Base-by-base conservation (phyloP, 2,329 filamentous ascomycete species). In the Hymenotorrendiella dingleyae region DNA sequence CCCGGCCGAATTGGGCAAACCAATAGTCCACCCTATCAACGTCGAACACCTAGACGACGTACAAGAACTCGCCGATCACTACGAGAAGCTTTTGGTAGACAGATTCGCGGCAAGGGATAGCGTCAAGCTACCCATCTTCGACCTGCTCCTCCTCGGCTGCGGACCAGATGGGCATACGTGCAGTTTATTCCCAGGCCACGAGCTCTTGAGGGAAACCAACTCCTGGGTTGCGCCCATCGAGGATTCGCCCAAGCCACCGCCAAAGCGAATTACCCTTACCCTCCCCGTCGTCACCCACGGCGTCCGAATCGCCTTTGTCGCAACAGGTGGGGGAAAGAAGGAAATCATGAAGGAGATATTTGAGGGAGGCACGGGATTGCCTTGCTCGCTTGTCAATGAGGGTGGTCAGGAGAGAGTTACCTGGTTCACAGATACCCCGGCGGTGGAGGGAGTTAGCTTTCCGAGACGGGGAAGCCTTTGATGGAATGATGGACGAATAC, bases 161-260 rank as follows among this genome's bases (percentile, higher is more conserved):
- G 93, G 93, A 0, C 91, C 93, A 11, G 93, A 97, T 64, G 93
- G 93, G 40, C 93, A 98, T 70, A 97, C 93, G 24, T 97, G 93
- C 80, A 93, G 85, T 57, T 73, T 98, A 40, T 98, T 98, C 73
- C 93, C 93, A 4, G 84, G 84, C 42, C 91, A 96, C 62, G 78
- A 83, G 45, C 76, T 97, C 41, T 76, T 97, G 54, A 81, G 89
- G 52, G 91, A 97, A 70, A 78, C 78, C 26, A 83, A 82, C 58
- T 88, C 91, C 41, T 98, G 93, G 93, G 88, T 97, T 32, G 84
- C 90, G 11, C 79, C 88, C 34, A 94, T 96, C 60, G 81, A 84
- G 59, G 87, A 97, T 70, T 94, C 88, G 32, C 93, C 93, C 38
- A 98, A 98, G 76, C 91, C 91, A 28, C 93, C 93, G 34, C 77